Base-by-base conservation (phyloP, 2,329 filamentous ascomycete genomes). In the Botrytis galanthina region DNA sequence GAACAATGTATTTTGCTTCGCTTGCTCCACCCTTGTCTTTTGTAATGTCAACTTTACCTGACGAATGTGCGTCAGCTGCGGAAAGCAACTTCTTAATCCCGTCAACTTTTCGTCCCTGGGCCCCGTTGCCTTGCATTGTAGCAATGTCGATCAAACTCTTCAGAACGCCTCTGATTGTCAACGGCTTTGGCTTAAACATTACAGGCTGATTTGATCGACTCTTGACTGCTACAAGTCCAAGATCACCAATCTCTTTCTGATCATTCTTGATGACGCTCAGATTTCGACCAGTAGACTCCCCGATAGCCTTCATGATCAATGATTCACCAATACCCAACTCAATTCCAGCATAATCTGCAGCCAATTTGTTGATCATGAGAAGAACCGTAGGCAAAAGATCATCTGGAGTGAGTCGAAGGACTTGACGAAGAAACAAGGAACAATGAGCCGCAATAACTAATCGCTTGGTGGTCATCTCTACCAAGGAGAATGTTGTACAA, bases 301-400 rank as follows among this genome's bases (percentile, higher is more conserved):
- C 95, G 80, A 99, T 97, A 8, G 96, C 93, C 82, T 98, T 99
- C 95, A 98, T 98, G 79, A 99, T 98, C 42, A 99, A 84, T 0
- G 95, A 98, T 83, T 99, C 96, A 73, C 96, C 96, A 78, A 99
- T 99, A n/a, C 96, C 96, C 44, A 99, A 87, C 83, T 99, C 96
- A 75, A 99, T 95, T 32, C 96, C 96, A 61, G 95, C 92, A 82
- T 98, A 99, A 80, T 99, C 96, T 4, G 96, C 95, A 3, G 96
- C 96, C 39, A 99, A 89, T 82, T 98, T 98, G 84, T 98, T 98
- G 82, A 97, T 93, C 96, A 99, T 98, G 44, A 99, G 89, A 75
- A 97, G 87, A 37, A 98, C 91, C 0, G 94, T 97, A 0, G 95
- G 91, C 2, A 98, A 87, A 32, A 99, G 87, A 81, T 99, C 96